Evolutionary conservation across 208 protist genomes (phyloP), one percentile per base, ranked within the genome.

Genomic region (Wallacemonas sp.): DNA sequence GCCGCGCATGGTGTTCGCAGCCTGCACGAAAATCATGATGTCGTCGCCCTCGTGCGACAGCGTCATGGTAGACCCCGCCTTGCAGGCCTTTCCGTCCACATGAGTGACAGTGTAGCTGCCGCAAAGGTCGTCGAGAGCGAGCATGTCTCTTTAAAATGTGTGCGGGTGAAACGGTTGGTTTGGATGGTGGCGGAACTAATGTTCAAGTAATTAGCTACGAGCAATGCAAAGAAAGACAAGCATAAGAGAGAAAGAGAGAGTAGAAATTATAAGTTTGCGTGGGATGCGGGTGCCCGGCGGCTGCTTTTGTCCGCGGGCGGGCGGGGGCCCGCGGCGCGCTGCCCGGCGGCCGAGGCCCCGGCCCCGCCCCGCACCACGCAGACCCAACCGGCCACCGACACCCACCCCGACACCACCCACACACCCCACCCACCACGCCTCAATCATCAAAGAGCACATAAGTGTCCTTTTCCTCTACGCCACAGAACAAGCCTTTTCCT

Each of bases 51-150:
- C 67, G 50, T 58, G 62, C 57, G 71, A 60, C 32, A 89, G 66
- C 3, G 55, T 66, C 44, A 92, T 60, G 53, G 61, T 72, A 0
- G 72, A 79, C 1, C 70, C 57, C 12, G 60, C 53, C 12, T 66
- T 53, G 9, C 70, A 39, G 0, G 37, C 38, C 57, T 81, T 78
- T 1, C 72, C 74, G 30, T 87, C 72, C 45, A 79, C 83, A 27
- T 84, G 77, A 22, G 71, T 67, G 8, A 92, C 65, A 27, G 71
- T 63, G 66, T 83, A 89, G 0, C 41, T 52, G 17, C 82, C 85
- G 42, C 73, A 89, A 62, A 92, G 71, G 2, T 82, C 73, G 36
- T 73, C 69, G n/a, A 72, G 21, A 13, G 58, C 73, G 21, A 64
- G 29, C 26, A 54, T 38, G 32, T 48, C 15, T 15, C 39, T 52